Conservation (phyloP, 2,329 filamentous ascomycete genomes). For the Aspergillus aculeatinus region DNA sequence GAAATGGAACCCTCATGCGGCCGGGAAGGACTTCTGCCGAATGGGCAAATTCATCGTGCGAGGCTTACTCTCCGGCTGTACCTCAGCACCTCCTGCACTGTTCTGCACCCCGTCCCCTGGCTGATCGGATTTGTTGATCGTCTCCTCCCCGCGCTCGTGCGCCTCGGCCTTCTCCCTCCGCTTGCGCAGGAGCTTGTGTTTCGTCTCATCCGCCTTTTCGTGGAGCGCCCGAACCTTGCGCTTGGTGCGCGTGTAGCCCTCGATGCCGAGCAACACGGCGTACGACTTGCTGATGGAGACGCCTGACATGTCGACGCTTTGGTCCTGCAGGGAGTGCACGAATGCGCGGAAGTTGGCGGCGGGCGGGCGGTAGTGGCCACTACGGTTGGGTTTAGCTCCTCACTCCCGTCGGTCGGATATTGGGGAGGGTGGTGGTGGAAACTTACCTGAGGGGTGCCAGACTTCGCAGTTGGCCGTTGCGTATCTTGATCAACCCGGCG, state of each 20-base stretch:
- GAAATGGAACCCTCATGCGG: neutral
- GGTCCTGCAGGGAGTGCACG: slow-evolving; percentile 67
- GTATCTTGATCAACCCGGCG: slow-evolving; percentile 82
- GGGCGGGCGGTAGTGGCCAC: slow-evolving; percentile 83
- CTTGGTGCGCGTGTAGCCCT: slow-evolving; percentile 72
- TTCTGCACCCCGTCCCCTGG: neutral
- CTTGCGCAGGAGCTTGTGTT: neutral
- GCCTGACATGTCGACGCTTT: slow-evolving; percentile 74
- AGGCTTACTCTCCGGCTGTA: neutral
- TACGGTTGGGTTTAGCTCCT: slow-evolving; percentile 44
- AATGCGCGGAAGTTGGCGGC: slow-evolving; percentile 81
- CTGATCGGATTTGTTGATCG: neutral
- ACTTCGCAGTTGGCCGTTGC: slow-evolving; percentile 72
- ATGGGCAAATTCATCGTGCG: neutral
- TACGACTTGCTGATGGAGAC: slow-evolving; percentile 81
- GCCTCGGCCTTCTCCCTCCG: neutral
- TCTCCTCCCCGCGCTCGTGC: neutral
- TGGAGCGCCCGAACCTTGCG: slow-evolving; percentile 22
- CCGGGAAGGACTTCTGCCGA: neutral
- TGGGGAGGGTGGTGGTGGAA: neutral
- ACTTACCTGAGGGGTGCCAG: slow-evolving; percentile 59
- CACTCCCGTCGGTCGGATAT: neutral
- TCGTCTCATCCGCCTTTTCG: slow-evolving; percentile 21
- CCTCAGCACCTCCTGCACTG: neutral
- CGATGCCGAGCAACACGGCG: slow-evolving; percentile 76